These are phyloP conservation scores for Alternaria hordeiaustralica DNA, from an alignment of 2,329 filamentous ascomycete species.

Conservation along the genomic window DNA sequence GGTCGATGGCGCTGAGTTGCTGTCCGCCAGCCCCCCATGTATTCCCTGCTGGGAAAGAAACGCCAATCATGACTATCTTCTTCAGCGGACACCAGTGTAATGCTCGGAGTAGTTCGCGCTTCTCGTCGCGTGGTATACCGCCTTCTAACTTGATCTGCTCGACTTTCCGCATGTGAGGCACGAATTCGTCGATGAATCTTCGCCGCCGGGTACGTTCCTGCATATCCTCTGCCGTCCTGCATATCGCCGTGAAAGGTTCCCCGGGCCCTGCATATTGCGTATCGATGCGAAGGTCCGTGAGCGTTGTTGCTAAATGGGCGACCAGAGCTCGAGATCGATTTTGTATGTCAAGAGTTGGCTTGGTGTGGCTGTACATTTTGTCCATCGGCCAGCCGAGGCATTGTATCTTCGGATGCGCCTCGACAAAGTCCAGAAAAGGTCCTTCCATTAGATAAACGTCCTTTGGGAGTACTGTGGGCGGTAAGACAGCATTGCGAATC, in stretches of 20 bases:
- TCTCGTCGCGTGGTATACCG: constrained; percentile 55
- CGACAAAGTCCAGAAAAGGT: constrained; percentile 52
- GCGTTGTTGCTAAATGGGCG: constrained; percentile 47
- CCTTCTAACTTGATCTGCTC: constrained; percentile 56
- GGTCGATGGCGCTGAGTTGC: constrained; percentile 40
- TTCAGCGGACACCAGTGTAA: constrained; percentile 50
- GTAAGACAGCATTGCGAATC: constrained; percentile 52
- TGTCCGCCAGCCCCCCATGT: constrained; percentile 51
- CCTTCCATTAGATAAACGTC: constrained; percentile 48
- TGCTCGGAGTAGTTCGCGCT: constrained; percentile 54
- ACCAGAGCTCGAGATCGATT: constrained; percentile 41
- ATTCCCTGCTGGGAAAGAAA: constrained; percentile 53
- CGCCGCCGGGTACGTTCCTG: constrained; percentile 38
- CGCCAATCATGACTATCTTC: constrained; percentile 56
- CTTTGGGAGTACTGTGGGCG: constrained; percentile 44
- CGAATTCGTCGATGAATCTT: constrained; percentile 53
- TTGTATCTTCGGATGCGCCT: constrained; percentile 52
- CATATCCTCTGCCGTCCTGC: constrained; percentile 15
- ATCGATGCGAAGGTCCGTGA: constrained; percentile 54
- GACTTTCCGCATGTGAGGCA: constrained; percentile 50
- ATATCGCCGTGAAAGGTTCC: constrained; percentile 41
- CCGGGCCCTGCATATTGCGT: constrained; percentile 38
- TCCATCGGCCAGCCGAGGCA: constrained; percentile 57
- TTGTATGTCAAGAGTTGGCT: constrained; percentile 30
- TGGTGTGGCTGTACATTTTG: constrained; percentile 50